A percentile compares a stretch with the other conserved stretches of the same genome.
phyloP scores from a whole-genome alignment of 805 yeast genomes.

The Citeromyces matritensis region DNA sequence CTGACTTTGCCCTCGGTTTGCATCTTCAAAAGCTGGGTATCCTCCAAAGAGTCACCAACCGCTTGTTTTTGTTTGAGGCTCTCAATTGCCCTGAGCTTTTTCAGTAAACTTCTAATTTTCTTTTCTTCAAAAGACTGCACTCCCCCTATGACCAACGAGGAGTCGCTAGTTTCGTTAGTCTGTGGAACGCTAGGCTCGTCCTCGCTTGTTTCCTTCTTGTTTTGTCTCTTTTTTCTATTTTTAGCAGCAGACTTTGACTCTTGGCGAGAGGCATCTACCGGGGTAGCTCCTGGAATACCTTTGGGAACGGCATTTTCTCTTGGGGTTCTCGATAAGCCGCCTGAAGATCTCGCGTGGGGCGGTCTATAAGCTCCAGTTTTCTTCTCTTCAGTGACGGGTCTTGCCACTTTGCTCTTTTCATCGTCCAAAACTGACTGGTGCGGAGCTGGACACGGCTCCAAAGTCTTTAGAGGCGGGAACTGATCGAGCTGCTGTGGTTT shows the following conservation, averaged over 20 bases:
- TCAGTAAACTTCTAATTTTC: constrained; percentile 78
- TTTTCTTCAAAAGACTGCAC: constrained; percentile 73
- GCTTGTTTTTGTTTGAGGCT: constrained; percentile 75
- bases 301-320: constrained; percentile 6
- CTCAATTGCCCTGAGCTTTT: constrained; percentile 93
- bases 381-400: constrained; percentile 20
- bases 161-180: constrained; percentile 2
- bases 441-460: constrained; percentile 38
- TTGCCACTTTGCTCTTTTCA: constrained; percentile 21
- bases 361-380: constrained; percentile 92
- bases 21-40: constrained; percentile 83
- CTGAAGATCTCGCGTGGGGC: constrained; percentile 70
- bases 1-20: constrained; percentile 74
- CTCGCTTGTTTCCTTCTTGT: constrained; percentile 23
- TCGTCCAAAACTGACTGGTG: constrained; percentile 58
- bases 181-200: constrained; percentile 4
- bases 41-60: constrained; percentile 75
- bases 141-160: constrained; percentile 40
- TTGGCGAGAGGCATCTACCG: constrained; percentile 3
- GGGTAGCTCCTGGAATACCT: constrained; percentile 45
- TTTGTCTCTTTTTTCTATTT: constrained; percentile 64
- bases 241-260: constrained; percentile 39
- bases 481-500: constrained; percentile 41
- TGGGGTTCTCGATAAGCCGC: constrained; percentile 12
- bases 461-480: constrained; percentile 37